Evolutionary conservation across 331 rosid species (phyloP).

Genomic region (Malus hybrid): DNA sequence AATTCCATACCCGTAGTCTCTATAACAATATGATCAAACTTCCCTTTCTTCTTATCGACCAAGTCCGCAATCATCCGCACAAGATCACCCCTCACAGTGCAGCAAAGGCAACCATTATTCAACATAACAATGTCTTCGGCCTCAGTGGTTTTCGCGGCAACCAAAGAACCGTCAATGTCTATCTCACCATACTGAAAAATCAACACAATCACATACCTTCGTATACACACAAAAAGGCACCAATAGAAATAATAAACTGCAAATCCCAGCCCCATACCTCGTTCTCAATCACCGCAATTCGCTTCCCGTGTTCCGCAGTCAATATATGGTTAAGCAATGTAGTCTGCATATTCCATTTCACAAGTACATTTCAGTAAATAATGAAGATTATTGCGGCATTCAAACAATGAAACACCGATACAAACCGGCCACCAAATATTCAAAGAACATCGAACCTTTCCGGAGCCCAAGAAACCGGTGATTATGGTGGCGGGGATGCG

Average conservation of each 20-base stretch:
- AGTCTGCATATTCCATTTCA: conserved; percentile 49
- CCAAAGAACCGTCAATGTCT: conserved; percentile 91
- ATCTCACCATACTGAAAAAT: conserved; percentile 72
- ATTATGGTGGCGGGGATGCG: conserved; percentile 89
- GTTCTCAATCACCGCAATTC: conserved; percentile 91
- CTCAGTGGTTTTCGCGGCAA: conserved; percentile 69
- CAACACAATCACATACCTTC: not conserved
- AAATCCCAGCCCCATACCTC: conserved; percentile 44
- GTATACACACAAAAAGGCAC: not conserved
- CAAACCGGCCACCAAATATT: not conserved
- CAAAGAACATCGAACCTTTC: conserved; percentile 45
- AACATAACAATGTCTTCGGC: conserved; percentile 94
- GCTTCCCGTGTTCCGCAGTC: conserved; percentile 89
- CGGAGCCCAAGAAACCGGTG: conserved; percentile 93
- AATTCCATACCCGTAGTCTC: conserved; percentile 74
- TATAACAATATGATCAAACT: conserved; percentile 81
- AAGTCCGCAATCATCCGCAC: conserved; percentile 83
- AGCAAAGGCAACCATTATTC: conserved; percentile 94
- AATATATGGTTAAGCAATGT: conserved; percentile 86
- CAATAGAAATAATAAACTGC: not conserved
- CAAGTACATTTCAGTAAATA: not conserved
- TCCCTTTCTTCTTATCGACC: conserved; percentile 73
- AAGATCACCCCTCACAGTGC: conserved; percentile 95
- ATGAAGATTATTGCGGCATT: not conserved
- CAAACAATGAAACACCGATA: not conserved